Percentiles rank a stretch among this genome's conserved stretches.
Conservation (phyloP, 805 yeast species). For the Teunomyces atbi region DNA sequence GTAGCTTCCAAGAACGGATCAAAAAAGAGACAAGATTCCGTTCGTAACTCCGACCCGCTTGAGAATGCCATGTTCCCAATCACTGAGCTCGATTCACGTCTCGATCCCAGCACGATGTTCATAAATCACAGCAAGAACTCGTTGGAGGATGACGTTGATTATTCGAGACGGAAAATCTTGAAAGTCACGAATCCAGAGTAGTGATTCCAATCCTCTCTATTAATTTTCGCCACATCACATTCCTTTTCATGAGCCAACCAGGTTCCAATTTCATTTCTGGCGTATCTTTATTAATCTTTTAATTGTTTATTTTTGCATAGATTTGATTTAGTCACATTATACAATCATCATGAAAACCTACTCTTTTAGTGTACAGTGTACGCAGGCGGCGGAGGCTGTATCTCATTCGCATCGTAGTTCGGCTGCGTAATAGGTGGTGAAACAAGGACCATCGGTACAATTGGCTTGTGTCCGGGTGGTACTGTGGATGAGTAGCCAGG, state of each 20-base stretch:
- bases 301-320: constrained; percentile 1
- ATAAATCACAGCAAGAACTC: constrained; percentile 44
- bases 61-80: constrained; percentile 19
- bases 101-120: constrained; percentile 54
- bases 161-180: constrained; percentile 50
- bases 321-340: background rate
- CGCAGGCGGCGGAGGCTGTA: background rate
- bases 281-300: background rate
- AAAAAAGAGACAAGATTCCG: constrained; percentile 8
- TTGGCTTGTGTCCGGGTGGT: background rate
- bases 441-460: background rate
- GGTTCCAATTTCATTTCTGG: background rate
- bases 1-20: constrained; percentile 9
- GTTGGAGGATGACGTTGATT: constrained; percentile 56
- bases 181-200: constrained; percentile 47
- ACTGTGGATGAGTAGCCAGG: background rate
- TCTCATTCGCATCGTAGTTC: background rate
- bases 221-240: background rate
- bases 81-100: constrained; percentile 46
- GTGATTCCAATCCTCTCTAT: background rate
- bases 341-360: background rate
- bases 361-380: background rate
- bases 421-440: background rate
- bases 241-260: background rate
- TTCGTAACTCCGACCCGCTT: constrained; percentile 4